Base-by-base conservation (phyloP, 108 stramenopile genomes). In the Skeletonema marinoi region DNA sequence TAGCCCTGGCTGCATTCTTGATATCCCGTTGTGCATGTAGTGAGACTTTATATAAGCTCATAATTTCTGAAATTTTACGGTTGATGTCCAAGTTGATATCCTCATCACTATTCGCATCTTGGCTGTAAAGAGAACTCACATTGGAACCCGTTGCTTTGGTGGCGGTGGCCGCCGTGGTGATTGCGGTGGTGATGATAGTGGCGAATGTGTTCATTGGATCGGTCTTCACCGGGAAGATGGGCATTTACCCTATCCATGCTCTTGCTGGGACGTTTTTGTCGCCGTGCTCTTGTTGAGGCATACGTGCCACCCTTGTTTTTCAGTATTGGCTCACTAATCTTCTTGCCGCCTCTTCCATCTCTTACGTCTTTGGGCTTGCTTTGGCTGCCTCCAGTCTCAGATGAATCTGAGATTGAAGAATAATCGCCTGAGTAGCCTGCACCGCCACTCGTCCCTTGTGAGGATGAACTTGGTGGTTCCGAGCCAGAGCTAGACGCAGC, bases 401-500 rank as follows among this genome's bases (percentile, higher is more conserved):
- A 71, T 39, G 39, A 42, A 42, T 71, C 71, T 10, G 60, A 61
- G 21, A 71, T 71, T 6, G 71, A 71, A 25, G 21, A 25, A 39
- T 71, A 61, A 42, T 71, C 71, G 9, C 71, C 71, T 31, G 38
- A 39, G 71, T 71, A 71, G 39, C 71, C 71, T 38, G 54, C 54
- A 29, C 54, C 54, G n/a, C 54, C 54, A 56, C 54, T 56, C 6
- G 54, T 19, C 25, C 7, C 54, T 56, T 29, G 25, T 10, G 54
- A 56, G 0, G 54, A 56, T 25, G 54, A 56, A n/a, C 54, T 56
- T 19, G 54, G 54, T 56, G 54, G 54, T 2, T 56, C 54, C 25
- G 54, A 56, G 25, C 54, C 54, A 21, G 54, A 56, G 54, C 54
- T 56, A 56, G 54, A 56, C 14, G 25, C 54, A 56, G 19, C 21